phyloP scores from a whole-genome alignment of 768 basidiomycete species.

The Trametes sanguinea region DNA sequence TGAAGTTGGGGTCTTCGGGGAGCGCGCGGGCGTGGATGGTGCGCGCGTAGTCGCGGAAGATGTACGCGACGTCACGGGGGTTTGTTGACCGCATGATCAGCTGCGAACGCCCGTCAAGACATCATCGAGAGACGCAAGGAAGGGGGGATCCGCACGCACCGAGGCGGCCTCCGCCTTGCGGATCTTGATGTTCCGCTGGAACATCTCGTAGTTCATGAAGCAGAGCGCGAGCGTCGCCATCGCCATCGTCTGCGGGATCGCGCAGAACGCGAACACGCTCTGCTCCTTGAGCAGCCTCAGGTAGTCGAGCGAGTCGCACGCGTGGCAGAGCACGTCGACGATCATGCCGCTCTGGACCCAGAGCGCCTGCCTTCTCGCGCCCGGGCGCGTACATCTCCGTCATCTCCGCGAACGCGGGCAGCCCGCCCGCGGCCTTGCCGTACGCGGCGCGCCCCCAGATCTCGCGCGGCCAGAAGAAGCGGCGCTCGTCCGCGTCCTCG shows the following conservation, averaged over 20 bases:
- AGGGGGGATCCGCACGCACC: conserved; percentile 45
- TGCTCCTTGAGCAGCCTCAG: conserved; percentile 85
- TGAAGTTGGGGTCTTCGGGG: conserved; percentile 84
- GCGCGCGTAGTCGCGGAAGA: conserved; percentile 82
- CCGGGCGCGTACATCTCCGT: conserved; percentile 62
- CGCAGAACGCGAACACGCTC: conserved; percentile 93
- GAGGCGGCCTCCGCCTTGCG: conserved; percentile 86
- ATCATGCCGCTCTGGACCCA: conserved; percentile 90
- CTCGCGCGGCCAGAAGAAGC: conserved; percentile 94
- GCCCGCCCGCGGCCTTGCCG: conserved; percentile 38
- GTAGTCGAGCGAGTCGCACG: conserved; percentile 87
- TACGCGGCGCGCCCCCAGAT: conserved; percentile 74
- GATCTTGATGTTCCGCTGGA: conserved; percentile 91
- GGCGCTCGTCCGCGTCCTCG: conserved; percentile 82
- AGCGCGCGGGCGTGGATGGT: conserved; percentile 80
- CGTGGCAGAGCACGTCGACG: conserved; percentile 82
- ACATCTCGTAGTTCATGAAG: conserved; percentile 90
- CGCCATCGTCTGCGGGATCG: conserved; percentile 93
- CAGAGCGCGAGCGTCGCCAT: conserved; percentile 90
- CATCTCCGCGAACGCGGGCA: conserved; percentile 58
- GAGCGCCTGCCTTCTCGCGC: conserved; percentile 61
- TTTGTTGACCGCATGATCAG: conserved; percentile 93
- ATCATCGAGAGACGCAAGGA: background rate
- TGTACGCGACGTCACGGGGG: conserved; percentile 84
- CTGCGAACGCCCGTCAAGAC: conserved; percentile 39